Evolutionary conservation across 2,329 filamentous ascomycete species (phyloP).

Genomic region (Didymella arachidicola): DNA sequence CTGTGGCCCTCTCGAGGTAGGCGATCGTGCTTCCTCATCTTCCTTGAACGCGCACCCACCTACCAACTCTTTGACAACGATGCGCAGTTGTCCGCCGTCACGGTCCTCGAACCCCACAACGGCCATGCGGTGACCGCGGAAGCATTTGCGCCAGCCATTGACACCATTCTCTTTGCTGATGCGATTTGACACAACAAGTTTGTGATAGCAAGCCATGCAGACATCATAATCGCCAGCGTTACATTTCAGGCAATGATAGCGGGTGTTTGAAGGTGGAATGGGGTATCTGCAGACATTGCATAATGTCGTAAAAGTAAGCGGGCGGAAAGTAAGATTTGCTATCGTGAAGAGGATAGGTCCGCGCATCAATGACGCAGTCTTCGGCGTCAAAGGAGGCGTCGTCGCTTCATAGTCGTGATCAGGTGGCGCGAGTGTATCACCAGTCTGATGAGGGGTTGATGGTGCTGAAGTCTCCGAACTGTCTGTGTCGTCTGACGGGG

Average conservation of each 20-base stretch:
- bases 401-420: constrained; percentile 39
- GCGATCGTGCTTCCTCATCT: constrained; percentile 53
- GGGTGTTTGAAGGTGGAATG: constrained; percentile 72
- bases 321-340: constrained; percentile 62
- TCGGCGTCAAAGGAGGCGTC: constrained; percentile 52
- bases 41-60: constrained; percentile 76
- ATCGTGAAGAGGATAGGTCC: constrained; percentile 46
- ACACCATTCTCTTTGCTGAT: constrained; percentile 79
- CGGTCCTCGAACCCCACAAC: constrained; percentile 77
- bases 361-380: constrained; percentile 53
- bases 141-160: constrained; percentile 83
- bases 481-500: constrained; percentile 18
- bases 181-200: constrained; percentile 67
- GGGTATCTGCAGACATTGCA: constrained; percentile 80
- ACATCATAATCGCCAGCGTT: constrained; percentile 86
- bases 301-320: constrained; percentile 74
- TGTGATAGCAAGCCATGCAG: constrained; percentile 78
- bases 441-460: constrained; percentile 28
- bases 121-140: constrained; percentile 82
- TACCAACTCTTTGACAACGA: constrained; percentile 75
- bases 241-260: constrained; percentile 84
- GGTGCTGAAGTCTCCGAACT: constrained; percentile 21
- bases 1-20: constrained; percentile 16
- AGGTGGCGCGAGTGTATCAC: constrained; percentile 32
- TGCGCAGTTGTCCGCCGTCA: constrained; percentile 70